Base-by-base conservation (phyloP, 371 early-diverging fungal species). In the Saksenaea oblongispora region DNA sequence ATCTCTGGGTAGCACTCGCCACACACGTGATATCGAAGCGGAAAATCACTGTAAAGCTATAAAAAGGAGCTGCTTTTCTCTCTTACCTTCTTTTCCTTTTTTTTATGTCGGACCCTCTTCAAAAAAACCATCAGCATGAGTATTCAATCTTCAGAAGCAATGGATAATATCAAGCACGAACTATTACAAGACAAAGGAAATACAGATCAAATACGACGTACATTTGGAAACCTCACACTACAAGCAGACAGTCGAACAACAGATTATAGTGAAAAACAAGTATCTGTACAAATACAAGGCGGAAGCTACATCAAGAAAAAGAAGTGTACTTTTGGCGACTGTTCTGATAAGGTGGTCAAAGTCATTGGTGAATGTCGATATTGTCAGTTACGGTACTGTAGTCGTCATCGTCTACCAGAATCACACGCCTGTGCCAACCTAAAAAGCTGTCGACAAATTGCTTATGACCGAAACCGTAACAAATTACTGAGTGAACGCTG, bases 131-230 rank as follows among this genome's bases (percentile, higher is more conserved):
- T 90, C 65, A 90, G 92, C 63, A 87, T 96, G 54, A 95, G 95
- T 77, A 95, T 95, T 51, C 93, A 95, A 79, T 80, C 88, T 18
- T 80, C 85, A 26, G 95, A 95, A 75, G 88, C 91, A 63, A 95
- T 95, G 65, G 93, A 92, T 56, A 90, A 92, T 70, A 93, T 94
- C 70, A 95, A 95, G 85, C 62, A 71, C 54, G 94, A 94, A 86
- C 95, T 95, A 18, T 1, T 22, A 67, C 95, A 95, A 79, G 95
- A 95, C 82, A 95, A 95, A 84, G 95, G 94, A 18, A 17, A 26
- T 22, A 18, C 51, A 1, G 51, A 47, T 0, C 17, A 47, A 22
- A 17, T 47, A 47, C 51, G 51, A 47, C 17, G 51, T 22, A 47
- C 51, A 22, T 10, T 47, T 17, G 51, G 27, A 34, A 31, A 56